phyloP scores from a whole-genome alignment of 257 asterid genomes.

The Salvia rosmarinus region DNA sequence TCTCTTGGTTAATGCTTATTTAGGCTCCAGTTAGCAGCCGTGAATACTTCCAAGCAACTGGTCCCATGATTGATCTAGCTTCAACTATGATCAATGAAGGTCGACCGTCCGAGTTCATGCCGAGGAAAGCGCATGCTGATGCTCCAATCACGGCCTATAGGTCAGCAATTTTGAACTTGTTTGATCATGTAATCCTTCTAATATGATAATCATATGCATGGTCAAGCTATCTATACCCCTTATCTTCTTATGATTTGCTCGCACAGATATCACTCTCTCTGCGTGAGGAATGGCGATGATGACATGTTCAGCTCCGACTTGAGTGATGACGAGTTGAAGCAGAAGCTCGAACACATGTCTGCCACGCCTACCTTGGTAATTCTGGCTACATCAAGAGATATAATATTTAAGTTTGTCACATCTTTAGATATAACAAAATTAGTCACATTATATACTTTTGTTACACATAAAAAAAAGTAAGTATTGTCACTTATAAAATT shows the following conservation, averaged over 20 bases:
- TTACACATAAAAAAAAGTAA: no score
- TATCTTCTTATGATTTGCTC: background rate
- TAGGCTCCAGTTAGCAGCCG: slow-evolving; percentile 95
- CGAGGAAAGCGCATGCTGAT: slow-evolving; percentile 64
- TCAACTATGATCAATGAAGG: slow-evolving; percentile 76
- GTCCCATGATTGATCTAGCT: slow-evolving; percentile 77
- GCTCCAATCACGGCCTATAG: slow-evolving; percentile 81
- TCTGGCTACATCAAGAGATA: no score
- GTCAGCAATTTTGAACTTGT: slow-evolving; percentile 29
- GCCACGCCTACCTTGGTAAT: slow-evolving; percentile 75
- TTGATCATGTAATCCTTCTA: no score
- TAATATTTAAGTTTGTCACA: no score
- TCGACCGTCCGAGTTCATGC: slow-evolving; percentile 75
- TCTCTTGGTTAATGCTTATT: background rate
- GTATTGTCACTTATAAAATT: no score
- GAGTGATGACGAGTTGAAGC: slow-evolving; percentile 76
- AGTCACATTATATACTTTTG: no score
- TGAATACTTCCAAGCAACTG: slow-evolving; percentile 70
- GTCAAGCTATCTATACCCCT: no score
- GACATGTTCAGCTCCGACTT: slow-evolving; percentile 93
- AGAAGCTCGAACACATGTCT: slow-evolving; percentile 88
- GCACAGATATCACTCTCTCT: slow-evolving; percentile 73
- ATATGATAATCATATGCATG: no score
- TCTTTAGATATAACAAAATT: no score
- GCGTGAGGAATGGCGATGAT: slow-evolving; percentile 86